Base-by-base conservation (phyloP, 257 asterid species). In the Ligustrum vulgare region DNA sequence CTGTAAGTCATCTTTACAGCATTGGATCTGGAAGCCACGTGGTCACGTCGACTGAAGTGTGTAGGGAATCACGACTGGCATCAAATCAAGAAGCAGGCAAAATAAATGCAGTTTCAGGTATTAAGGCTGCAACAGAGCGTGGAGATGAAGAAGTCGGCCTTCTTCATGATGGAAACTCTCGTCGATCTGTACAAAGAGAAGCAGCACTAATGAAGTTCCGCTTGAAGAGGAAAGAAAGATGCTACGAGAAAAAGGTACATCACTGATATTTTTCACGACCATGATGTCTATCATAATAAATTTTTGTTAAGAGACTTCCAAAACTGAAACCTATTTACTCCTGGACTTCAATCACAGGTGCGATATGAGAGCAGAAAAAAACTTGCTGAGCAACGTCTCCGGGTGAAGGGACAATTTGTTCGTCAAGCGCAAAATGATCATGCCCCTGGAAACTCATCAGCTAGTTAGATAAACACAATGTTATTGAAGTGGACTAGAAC, bases 361-460 rank as follows among this genome's bases (percentile, higher is more conserved):
- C 72, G 97, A 23, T 93, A 93, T 18, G 98, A 93, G 79, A 93
- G 97, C 80, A 87, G 98, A 70, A 87, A 91, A 77, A 91, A 89
- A 79, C 93, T 93, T 72, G 98, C 97, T n/a, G 96, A 93, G 81
- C 89, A 91, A 75, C 85, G 98, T 3, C 98, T 96, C 6, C 86
- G 98, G 51, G 90, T 93, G 72, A 93, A 89, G 77, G 98, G 98
- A 25, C 98, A 93, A 72, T 93, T 93, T 79, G 93, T 93, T 80
- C 94, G 98, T 10, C 97, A 89, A 65, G 72, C 64, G 34, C 84
- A 80, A 37, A 75, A 81, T 62, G 91, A 91, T 34, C 58, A 78
- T 66, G 84, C 84, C 47, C 77, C 85, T 2, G 89, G 80, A 58
- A 82, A 82, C 82, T 74, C 84, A 67, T 76, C 72, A 66, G 80